Evolutionary conservation across 345 rosid species (phyloP).

Genomic region (Cardiospermum halicacabum): DNA sequence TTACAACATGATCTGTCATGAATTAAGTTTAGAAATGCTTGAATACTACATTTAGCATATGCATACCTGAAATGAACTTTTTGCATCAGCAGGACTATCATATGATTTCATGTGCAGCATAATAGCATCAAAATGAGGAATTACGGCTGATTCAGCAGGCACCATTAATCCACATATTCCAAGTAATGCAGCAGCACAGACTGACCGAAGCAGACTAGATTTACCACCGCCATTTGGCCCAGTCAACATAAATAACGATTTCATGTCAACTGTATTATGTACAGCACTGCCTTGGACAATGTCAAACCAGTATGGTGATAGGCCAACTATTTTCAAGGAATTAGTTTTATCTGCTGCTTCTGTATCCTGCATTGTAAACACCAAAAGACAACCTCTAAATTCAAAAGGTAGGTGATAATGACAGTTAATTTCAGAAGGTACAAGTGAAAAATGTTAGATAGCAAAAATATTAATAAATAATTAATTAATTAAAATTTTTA

Average conservation of each 20-base stretch:
- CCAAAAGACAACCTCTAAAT: neutral
- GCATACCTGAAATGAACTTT: constrained; percentile 93
- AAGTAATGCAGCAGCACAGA: constrained; percentile 86
- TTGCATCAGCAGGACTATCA: constrained; percentile 95
- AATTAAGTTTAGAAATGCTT: neutral
- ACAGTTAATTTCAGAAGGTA: neutral
- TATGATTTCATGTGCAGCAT: constrained; percentile 99
- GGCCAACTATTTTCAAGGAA: constrained; percentile 61
- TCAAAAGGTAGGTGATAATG: neutral
- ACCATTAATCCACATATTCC: constrained; percentile 95
- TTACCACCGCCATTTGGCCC: constrained; percentile 99
- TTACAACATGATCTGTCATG: neutral
- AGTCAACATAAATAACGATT: constrained; percentile 73
- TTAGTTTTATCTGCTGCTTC: constrained; percentile 30
- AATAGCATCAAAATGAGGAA: constrained; percentile 85
- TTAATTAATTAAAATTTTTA: too few relatives aligned
- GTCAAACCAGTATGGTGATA: constrained; percentile 95
- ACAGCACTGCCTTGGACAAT: constrained; percentile 81
- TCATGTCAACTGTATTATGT: constrained; percentile 78
- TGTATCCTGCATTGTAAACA: constrained; percentile 34
- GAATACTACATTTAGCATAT: neutral
- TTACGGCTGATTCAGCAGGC: constrained; percentile 79
- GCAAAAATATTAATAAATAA: neutral
- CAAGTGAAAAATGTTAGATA: neutral
- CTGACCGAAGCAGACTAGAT: constrained; percentile 95